Percentiles rank a stretch among this genome's conserved stretches.
Conservation (phyloP, 23 red algal species). For the Pyropia haitanensis region DNA sequence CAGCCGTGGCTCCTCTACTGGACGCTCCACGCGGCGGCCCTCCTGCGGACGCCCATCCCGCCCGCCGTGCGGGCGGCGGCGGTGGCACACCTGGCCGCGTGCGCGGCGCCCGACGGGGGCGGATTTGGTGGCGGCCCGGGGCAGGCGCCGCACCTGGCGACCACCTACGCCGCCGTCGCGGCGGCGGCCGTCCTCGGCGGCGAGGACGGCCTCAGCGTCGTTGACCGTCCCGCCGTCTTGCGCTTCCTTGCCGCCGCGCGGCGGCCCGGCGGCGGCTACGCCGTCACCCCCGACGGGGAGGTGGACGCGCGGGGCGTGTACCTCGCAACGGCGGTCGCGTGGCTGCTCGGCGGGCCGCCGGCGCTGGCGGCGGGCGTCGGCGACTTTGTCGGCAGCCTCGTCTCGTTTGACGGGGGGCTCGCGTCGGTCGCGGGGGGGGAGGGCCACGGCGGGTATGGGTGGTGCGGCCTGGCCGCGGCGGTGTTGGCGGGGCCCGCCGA, state of each 20-base stretch:
- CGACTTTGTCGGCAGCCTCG: slow-evolving; percentile 36
- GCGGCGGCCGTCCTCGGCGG: slow-evolving; percentile 53
- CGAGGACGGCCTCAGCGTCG: slow-evolving; percentile 39
- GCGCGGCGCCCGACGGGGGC: slow-evolving; percentile 8
- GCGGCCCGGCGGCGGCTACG: slow-evolving; percentile 36
- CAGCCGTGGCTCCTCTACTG: slow-evolving; percentile 89
- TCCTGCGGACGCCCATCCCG: slow-evolving; percentile 27
- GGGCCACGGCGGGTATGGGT: slow-evolving; percentile 87
- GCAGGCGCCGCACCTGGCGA: slow-evolving; percentile 74
- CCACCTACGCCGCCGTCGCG: slow-evolving; percentile 71
- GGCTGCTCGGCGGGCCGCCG: slow-evolving; percentile 22
- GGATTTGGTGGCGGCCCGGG: slow-evolving; percentile 91
- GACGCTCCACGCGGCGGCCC: slow-evolving; percentile 70
- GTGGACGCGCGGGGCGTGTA: slow-evolving; percentile 79
- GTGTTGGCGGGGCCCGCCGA: slow-evolving; percentile 14
- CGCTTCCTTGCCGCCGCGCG: slow-evolving; percentile 32
- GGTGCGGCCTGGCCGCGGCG: slow-evolving; percentile 58
- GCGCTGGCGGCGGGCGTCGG: slow-evolving; percentile 18
- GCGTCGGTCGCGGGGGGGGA: slow-evolving; percentile 74
- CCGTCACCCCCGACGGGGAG: slow-evolving; percentile 62
- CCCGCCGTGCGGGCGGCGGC: not conserved
- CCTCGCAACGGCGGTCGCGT: slow-evolving; percentile 64
- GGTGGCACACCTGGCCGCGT: slow-evolving; percentile 23
- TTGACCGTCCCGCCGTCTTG: slow-evolving; percentile 24
- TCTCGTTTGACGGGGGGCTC: slow-evolving; percentile 82